A percentile compares a stretch with the other conserved stretches of the same genome.
Evolutionary conservation across 2,329 filamentous ascomycete genomes (phyloP).

Genomic region (Pezicula rhizophila): DNA sequence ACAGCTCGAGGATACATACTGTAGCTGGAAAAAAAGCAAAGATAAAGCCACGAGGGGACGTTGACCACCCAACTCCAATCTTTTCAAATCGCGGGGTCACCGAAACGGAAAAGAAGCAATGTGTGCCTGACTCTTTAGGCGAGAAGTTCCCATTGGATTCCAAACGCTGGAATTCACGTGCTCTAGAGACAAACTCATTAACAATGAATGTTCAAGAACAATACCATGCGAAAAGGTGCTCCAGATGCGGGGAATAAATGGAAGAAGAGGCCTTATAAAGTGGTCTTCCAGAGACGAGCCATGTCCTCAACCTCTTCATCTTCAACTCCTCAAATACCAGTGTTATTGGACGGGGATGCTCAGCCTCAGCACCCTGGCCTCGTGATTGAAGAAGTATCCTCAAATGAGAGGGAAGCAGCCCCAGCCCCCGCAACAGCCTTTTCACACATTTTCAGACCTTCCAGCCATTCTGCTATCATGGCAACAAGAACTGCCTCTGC

Average conservation of each 20-base stretch:
- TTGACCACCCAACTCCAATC: not conserved
- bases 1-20: not conserved
- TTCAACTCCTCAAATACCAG: constrained; percentile 5
- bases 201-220: constrained; percentile 5
- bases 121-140: no score
- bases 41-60: not conserved
- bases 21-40: not conserved
- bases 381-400: constrained; percentile 12
- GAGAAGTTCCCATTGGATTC: no score
- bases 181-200: not conserved
- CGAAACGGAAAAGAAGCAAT: no score
- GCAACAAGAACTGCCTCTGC: constrained; percentile 13
- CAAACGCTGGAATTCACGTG: not conserved
- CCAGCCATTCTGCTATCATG: constrained; percentile 7
- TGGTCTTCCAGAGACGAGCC: constrained; percentile 23
- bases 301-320: constrained; percentile 13
- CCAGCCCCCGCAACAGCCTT: not conserved
- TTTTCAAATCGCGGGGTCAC: not conserved
- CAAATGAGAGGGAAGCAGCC: constrained; percentile 2
- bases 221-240: constrained; percentile 7
- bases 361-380: constrained; percentile 9
- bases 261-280: constrained; percentile 22
- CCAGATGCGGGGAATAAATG: constrained; percentile 26
- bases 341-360: constrained; percentile 7
- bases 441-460: not conserved